phyloP scores from a whole-genome alignment of 2,329 filamentous ascomycete genomes.

The Fusarium mangiferae region DNA sequence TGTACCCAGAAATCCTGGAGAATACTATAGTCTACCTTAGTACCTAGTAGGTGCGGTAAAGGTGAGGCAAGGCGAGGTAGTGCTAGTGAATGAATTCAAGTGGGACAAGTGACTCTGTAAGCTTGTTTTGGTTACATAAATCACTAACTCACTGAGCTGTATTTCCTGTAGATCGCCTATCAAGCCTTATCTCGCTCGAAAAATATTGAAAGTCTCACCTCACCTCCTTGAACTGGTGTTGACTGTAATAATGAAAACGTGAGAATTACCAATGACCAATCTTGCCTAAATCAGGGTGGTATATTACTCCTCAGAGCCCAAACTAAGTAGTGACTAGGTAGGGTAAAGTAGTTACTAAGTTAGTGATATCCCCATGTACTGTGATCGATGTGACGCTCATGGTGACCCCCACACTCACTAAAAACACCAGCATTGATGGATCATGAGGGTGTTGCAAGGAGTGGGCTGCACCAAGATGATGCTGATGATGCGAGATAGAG shows the following conservation, averaged over 20 bases:
- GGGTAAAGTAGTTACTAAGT: neutral
- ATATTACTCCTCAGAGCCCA: neutral
- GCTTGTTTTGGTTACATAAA: neutral
- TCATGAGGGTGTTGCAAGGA: neutral
- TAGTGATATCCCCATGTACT: slow-evolving; percentile 8
- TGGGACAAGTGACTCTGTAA: slow-evolving; percentile 18
- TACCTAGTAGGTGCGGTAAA: neutral
- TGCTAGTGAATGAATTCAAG: neutral
- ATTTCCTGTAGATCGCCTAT: neutral
- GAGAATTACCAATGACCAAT: neutral
- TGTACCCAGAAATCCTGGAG: slow-evolving; percentile 7
- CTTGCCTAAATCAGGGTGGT: neutral
- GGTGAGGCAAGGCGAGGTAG: neutral
- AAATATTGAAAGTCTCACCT: neutral
- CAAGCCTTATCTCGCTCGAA: neutral
- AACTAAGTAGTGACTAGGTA: neutral
- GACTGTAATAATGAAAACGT: neutral
- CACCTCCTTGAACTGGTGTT: neutral
- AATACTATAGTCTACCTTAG: neutral
- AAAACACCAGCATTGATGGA: slow-evolving; percentile 18
- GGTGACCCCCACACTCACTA: slow-evolving; percentile 22
- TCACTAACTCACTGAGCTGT: neutral
- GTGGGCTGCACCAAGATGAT: slow-evolving; percentile 16
- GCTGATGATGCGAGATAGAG: neutral
- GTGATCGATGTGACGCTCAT: slow-evolving; percentile 1